phyloP scores from a whole-genome alignment of 208 protist genomes.

The Herpetomonas tarakana region DNA sequence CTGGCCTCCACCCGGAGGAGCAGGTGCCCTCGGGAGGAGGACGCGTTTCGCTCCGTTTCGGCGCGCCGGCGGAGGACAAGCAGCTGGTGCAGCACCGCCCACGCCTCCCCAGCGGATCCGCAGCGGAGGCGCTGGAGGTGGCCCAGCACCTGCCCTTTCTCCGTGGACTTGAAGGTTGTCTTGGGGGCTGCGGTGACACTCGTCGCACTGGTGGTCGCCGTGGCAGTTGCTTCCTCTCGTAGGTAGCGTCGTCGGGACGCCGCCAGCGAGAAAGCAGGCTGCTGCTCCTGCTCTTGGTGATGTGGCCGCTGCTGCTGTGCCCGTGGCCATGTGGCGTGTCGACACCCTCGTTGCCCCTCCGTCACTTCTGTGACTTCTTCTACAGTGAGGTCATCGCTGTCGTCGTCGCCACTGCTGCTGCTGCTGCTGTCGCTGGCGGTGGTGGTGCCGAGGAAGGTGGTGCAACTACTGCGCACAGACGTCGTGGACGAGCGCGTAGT shows the following conservation, averaged over 20 bases:
- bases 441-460: neutral
- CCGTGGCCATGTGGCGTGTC: no score
- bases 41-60: constrained; percentile 43
- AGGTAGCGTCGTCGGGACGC: neutral
- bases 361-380: neutral
- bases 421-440: neutral
- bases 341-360: neutral
- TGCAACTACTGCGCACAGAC: neutral
- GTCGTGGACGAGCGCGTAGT: neutral
- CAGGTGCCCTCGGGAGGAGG: constrained; percentile 48
- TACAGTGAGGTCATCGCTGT: neutral
- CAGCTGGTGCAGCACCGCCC: constrained; percentile 26
- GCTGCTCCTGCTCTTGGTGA: no score
- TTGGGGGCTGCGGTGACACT: neutral
- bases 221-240: neutral
- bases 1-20: constrained; percentile 36
- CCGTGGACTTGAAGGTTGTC: constrained; percentile 47
- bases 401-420: neutral
- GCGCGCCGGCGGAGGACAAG: constrained; percentile 35
- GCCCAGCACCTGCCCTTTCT: constrained; percentile 46
- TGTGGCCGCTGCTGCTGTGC: no score
- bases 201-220: neutral
- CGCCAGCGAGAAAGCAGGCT: neutral
- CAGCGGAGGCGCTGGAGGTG: constrained; percentile 31
- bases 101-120: constrained; percentile 21